Conservation (phyloP, 1,284 basidiomycete species). For the Quambalaria eucalypti region DNA sequence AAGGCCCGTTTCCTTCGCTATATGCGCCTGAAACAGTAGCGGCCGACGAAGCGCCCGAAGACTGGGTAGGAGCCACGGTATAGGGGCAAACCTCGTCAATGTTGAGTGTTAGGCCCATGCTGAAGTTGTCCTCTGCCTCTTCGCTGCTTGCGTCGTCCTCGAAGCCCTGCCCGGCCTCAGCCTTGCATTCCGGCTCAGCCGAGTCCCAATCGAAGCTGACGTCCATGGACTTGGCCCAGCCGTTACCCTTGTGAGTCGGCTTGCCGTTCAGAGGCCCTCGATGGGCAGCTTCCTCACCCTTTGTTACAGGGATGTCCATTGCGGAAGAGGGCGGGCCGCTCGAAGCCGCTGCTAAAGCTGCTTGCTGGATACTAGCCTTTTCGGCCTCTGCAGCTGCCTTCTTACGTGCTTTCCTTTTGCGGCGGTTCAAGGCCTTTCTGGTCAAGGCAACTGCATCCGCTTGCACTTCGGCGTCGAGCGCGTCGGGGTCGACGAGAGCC, state of each 20-base stretch:
- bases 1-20: neutral
- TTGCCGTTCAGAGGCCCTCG: neutral
- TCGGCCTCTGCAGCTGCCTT: neutral
- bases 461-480: too few species aligned
- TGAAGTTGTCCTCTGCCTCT: neutral
- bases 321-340: neutral
- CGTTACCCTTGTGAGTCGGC: neutral
- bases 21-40: neutral
- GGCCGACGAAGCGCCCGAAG: neutral
- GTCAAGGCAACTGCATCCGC: neutral
- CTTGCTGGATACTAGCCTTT: neutral
- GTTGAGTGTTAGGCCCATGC: constrained; percentile 1
- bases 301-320: neutral
- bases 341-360: neutral
- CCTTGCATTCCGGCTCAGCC: too few species aligned
- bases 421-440: neutral
- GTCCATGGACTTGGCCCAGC: neutral
- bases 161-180: too few species aligned
- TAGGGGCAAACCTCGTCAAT: neutral
- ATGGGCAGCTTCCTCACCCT: neutral
- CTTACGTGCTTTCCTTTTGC: neutral
- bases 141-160: neutral
- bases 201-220: too few species aligned
- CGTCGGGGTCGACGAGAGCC: neutral
- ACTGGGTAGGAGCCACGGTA: neutral